Base-by-base conservation (phyloP, 352 stramenopile genomes). In the Globisporangium irregulare region DNA sequence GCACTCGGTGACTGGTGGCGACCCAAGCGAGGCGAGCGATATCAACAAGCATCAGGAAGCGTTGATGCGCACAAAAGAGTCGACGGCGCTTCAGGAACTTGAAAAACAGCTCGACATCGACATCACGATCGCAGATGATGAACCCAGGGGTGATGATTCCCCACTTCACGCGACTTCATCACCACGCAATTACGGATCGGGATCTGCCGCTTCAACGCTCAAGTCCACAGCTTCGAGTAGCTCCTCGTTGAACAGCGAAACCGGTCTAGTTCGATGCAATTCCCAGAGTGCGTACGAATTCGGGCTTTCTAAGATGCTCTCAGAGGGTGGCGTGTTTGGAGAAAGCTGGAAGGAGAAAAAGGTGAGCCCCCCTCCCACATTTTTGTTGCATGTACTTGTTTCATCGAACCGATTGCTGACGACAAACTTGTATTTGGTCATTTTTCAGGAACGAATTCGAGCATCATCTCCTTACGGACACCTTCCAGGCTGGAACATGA, bases 321-420 rank as follows among this genome's bases (percentile, higher is more conserved):
- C 70, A 1, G 81, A 87, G 43, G 77, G 71, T 7, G 77, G 77
- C 15, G 79, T 80, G 8, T 98, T 98, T 72, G 94, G 95, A 25
- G 97, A 99, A 69, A 88, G 90, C 60, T 98, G 97, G 95, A 84
- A 89, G n/a, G 87, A 92, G 27, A 98, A 98, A 66, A 97, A 97
- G 77, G 87, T 89, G 58, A 43, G 34, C 14, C 15, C 20, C 20
- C 3, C 24, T 3, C 3, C 27, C 27, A 29, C 22, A 24, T 12
- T 53, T 9, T 4, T 22, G 27, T 48, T 9, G 5, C 2, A 32
- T 14, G 3, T 20, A 9, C 14, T 56, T 15, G 29, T 8, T 29
- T 20, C 3, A 27, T 34, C 18, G 15, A 38, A 38, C 7, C 9
- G 38, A 9, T 48, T 7, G 15, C 61, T 62, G 63, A 41, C 36